These are phyloP conservation scores for Lichtheimia hyalospora DNA, from an alignment of 371 early-diverging fungal genomes.

Conservation along the genomic window DNA sequence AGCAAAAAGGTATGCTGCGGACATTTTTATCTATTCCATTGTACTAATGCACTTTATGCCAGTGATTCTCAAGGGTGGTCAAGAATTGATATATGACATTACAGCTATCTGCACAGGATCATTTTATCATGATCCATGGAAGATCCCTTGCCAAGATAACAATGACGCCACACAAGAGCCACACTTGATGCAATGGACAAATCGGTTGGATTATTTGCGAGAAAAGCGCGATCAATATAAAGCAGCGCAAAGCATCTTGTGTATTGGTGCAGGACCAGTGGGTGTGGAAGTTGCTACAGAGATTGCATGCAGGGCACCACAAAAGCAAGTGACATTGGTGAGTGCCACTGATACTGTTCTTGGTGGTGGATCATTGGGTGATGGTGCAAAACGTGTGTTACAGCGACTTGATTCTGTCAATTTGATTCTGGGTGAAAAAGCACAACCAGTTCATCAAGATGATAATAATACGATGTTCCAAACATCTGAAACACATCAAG, in stretches of 20 bases:
- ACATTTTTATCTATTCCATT: not conserved
- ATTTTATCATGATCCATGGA: constrained; percentile 38
- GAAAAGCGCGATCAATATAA: constrained; percentile 29
- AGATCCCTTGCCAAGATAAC: constrained; percentile 7
- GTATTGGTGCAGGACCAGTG: constrained; percentile 60
- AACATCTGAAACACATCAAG: constrained; percentile 26
- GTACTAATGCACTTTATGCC: not conserved
- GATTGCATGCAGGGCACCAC: constrained; percentile 38
- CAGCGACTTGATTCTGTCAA: constrained; percentile 9
- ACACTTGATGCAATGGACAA: constrained; percentile 3
- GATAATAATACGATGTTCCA: constrained; percentile 9
- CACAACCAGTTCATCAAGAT: constrained; percentile 5
- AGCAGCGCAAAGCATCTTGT: constrained; percentile 36
- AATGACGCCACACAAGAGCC: not conserved
- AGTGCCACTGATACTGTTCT: constrained; percentile 22
- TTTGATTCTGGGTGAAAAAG: constrained; percentile 24
- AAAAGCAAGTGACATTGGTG: constrained; percentile 44
- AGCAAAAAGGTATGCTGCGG: constrained; percentile 24
- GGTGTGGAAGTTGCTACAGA: constrained; percentile 55
- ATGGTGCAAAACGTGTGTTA: constrained; percentile 22
- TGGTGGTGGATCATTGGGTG: constrained; percentile 14
- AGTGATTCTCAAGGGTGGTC: not conserved
- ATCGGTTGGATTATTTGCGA: constrained; percentile 19
- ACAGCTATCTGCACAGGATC: constrained; percentile 38
- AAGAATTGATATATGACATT: constrained; percentile 20